Base-by-base conservation (phyloP, 2,329 filamentous ascomycete species). In the Hymenotorrendiella dingleyae region DNA sequence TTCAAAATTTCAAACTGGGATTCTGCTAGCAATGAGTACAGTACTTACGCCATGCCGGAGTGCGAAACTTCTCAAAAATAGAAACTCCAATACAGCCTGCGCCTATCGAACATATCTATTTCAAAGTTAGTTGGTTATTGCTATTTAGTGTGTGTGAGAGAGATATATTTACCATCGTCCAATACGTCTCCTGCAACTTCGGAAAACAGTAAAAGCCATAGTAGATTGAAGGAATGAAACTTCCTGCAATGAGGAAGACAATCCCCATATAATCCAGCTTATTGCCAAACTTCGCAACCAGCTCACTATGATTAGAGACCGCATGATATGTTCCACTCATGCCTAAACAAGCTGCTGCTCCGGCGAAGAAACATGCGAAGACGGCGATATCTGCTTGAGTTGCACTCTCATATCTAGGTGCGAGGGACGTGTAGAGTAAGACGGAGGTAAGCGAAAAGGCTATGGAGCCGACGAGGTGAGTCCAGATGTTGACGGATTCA, bases 211-310 rank as follows among this genome's bases (percentile, higher is more conserved):
- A 86, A 62, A 94, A 88, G 3, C 84, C 89, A 63, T 94, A 95
- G 64, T 87, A 93, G 46, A 98, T 65, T 37, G 86, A 84, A 2
- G 93, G 90, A 34, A 97, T 78, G 60, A 91, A 95, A 61, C 84
- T 91, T 6, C 93, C 93, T 53, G 91, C 86, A 46, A 97, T 97
- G 53, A 98, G 69, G 36, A 82, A 78, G 22, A 97, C 86, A 54
- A 98, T 98, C 6, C 93, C 93, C 4, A 91, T 78, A 62, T 98
- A 97, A 62, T 98, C 93, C 43, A 97, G 69, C 63, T 94, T 87
- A 62, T 97, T 97, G 9, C 90, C 90, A 70, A 88, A 86, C 48
- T 78, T 82, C 2, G 84, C 81, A 11, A 96, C 86, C 2, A 67
- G 65, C 27, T 80, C 77, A 14, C 86, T 93, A 64, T 98, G 93